Evolutionary conservation across 1,284 basidiomycete species (phyloP), one percentile per base, ranked within the genome.

Genomic region (Inonotus obliquus): DNA sequence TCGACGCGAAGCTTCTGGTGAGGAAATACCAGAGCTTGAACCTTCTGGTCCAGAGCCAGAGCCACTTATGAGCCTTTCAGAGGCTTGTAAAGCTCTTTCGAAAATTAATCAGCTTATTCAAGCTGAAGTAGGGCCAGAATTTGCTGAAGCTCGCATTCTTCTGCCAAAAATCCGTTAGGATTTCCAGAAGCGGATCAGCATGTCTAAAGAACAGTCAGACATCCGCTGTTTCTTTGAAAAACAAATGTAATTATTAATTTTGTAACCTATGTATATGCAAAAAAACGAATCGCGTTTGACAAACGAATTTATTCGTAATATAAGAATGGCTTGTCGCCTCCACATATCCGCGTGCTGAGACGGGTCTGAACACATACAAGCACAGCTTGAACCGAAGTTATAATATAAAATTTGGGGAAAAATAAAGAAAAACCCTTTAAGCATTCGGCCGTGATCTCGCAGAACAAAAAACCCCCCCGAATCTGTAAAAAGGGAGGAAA

Each of bases 21-120:
- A 57, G 41, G 37, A 57, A 27, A 57, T 57, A 27, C 41, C 21
- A n/a, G 55, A 57, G 29, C 41, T 57, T 11, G 55, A 57, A 11
- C 39, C 44, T 2, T 27, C 55, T 9, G 55, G 38, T 19, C 38
- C 55, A 7, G 23, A 57, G 6, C 41, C 21, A 21, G 39, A 45
- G 23, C 41, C 41, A 29, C 17, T 47, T 19, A 57, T 57, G 38
- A 29, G 41, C 10, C 25, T 21, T 29, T 27, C 55, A 4, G 55
- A 57, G 55, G 55, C 55, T 17, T 45, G 37, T 35, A 13, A 13
- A 27, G 41, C 39, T 21, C 21, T 57, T 27, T 25, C 23, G 21
- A 48, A 23, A n/a, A 38, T 57, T 27, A 3, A 57, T 14, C 14
- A 39, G 11, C 23, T 57, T 21, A 5, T 54, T 21, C 53, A 37